A percentile compares a stretch with the other conserved stretches of the same genome.
Conservation (phyloP, 2,329 filamentous ascomycete species). For the Sordariomycetes sp. region DNA sequence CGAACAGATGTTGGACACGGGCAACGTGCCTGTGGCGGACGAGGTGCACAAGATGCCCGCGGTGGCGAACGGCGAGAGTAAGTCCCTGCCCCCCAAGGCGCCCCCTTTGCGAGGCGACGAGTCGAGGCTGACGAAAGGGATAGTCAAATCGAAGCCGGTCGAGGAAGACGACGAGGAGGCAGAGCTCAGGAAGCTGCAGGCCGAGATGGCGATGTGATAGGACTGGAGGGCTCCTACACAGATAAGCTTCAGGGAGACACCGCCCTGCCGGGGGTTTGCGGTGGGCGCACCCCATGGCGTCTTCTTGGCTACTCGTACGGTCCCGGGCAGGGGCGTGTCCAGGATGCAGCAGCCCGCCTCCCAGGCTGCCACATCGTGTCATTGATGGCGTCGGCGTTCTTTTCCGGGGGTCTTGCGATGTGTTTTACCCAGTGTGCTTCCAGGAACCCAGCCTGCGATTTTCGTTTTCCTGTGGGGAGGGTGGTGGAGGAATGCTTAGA, state of each 20-base stretch:
- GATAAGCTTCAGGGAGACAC: neutral
- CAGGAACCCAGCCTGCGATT: neutral
- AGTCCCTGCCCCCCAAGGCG: slow-evolving; percentile 25
- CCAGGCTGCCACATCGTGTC: neutral
- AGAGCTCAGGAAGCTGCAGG: slow-evolving; percentile 84
- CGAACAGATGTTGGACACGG: slow-evolving; percentile 85
- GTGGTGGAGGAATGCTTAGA: neutral
- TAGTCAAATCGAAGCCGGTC: slow-evolving; percentile 41
- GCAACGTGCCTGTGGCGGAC: slow-evolving; percentile 71
- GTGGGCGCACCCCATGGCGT: neutral
- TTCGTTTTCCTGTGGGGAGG: neutral
- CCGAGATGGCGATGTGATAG: slow-evolving; percentile 90
- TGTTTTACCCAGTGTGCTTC: neutral
- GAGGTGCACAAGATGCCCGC: slow-evolving; percentile 67
- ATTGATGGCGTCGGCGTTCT: neutral
- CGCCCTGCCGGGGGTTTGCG: neutral
- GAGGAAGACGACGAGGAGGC: slow-evolving; percentile 93
- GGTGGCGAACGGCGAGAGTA: slow-evolving; percentile 65
- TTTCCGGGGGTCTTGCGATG: neutral
- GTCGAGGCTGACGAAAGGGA: slow-evolving; percentile 1
- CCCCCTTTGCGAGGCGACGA: neutral
- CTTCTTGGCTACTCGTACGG: neutral
- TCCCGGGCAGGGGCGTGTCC: neutral
- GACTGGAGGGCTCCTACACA: neutral
- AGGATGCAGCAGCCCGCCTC: neutral